These are phyloP conservation scores for Penicillium sp. DNA, from an alignment of 2,329 filamentous ascomycete genomes.

Conservation along the genomic window DNA sequence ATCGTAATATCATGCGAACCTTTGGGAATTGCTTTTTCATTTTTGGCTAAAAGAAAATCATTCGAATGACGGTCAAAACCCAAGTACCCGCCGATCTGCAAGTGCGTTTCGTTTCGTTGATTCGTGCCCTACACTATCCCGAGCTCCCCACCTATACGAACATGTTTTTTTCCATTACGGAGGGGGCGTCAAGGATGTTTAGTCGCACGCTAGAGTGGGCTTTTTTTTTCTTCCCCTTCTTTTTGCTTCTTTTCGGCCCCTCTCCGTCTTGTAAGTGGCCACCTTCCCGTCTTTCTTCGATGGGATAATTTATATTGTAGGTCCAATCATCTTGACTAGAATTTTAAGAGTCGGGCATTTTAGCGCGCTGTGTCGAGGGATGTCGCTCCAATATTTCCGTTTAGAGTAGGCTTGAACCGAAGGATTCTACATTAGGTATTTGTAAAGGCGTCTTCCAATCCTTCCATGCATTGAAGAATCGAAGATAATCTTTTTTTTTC, in stretches of 20 bases:
- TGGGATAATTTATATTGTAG: neutral
- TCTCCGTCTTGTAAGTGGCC: neutral
- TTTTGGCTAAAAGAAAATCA: neutral
- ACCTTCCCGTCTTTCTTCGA: conserved; percentile 1
- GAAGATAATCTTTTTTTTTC: neutral
- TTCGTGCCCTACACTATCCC: neutral
- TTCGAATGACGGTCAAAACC: neutral
- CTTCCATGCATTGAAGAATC: neutral
- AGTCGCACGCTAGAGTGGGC: conserved; percentile 2
- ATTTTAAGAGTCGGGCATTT: neutral
- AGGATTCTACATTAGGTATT: neutral
- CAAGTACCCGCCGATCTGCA: conserved; percentile 6
- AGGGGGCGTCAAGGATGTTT: conserved; percentile 2
- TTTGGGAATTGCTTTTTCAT: neutral
- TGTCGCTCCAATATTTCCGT: neutral
- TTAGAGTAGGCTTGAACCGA: neutral
- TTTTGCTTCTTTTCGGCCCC: conserved; percentile 4
- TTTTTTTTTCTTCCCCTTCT: neutral
- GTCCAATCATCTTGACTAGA: neutral
- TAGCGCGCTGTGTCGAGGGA: neutral
- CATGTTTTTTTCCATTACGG: neutral
- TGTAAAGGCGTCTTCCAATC: neutral
- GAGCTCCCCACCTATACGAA: conserved; percentile 3
- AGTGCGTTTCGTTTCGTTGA: neutral
- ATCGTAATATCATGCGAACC: neutral